Base-by-base conservation (phyloP, 2,329 filamentous ascomycete species). In the Ophiostoma quercus region DNA sequence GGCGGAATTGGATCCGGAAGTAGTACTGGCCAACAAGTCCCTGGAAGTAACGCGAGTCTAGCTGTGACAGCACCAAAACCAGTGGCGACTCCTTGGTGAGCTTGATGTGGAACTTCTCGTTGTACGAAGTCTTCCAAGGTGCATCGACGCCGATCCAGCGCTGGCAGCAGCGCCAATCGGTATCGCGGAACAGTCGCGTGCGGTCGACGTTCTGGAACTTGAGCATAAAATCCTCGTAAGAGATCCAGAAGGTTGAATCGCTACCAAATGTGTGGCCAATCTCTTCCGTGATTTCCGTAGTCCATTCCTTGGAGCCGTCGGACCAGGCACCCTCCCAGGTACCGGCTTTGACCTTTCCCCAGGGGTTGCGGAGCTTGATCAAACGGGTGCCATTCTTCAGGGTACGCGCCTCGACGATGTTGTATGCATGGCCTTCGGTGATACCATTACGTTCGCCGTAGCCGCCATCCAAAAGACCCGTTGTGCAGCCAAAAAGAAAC, bases 231-330 rank as follows among this genome's bases (percentile, higher is more conserved):
- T 88, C 85, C 22, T 84, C 80, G 74, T 87, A 87, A 2, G 83
- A 81, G 74, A 87, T 87, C 85, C 85, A 87, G 72, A 87, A 87
- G 65, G 84, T 86, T 32, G 90, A 91, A 74, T 94, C 91, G 73
- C 92, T 89, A 54, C 91, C 90, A 74, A 94, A 94, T 60, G 85
- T 87, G 76, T 94, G 90, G 65, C 85, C 83, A 0, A 95, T 83
- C 74, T 89, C 88, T 71, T 87, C 80, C 79, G 94, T 88, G 86
- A 90, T 92, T 74, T 93, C 88, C 0, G 90, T 83, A 0, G 90
- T 94, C 92, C 92, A 96, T 78, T 94, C 89, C 75, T 92, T 90
- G 7, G 90, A 92, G 0, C 92, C 92, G 75, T 95, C 92, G 3
- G 82, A 83, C 91, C 92, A 95, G 1, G 90, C 83, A 1, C 92